phyloP scores from a whole-genome alignment of 306 rosid genomes.

The Sindora glabra region DNA sequence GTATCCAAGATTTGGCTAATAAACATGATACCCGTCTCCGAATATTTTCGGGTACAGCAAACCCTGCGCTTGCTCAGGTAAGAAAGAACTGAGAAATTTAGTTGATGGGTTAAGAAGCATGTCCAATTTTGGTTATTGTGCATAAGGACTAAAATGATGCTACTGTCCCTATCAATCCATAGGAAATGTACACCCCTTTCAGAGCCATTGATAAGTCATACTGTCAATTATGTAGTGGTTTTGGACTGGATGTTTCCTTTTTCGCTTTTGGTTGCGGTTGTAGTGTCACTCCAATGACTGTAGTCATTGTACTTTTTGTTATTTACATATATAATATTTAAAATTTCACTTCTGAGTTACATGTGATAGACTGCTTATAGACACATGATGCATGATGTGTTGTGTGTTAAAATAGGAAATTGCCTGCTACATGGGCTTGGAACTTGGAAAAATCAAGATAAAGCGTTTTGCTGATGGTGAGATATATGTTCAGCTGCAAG shows the following conservation, averaged over 20 bases:
- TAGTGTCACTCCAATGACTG: too few species aligned
- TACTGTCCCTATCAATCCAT: too few species aligned
- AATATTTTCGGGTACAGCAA: constrained; percentile 82
- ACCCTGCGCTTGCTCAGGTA: constrained; percentile 70
- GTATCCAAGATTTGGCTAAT: constrained; percentile 26
- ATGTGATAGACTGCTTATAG: not conserved
- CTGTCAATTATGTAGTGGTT: too few species aligned
- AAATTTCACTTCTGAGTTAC: not conserved
- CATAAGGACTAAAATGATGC: too few species aligned
- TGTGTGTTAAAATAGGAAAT: constrained; percentile 51
- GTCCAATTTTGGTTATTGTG: too few species aligned
- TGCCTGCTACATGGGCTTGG: constrained; percentile 92
- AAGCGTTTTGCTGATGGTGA: constrained; percentile 97
- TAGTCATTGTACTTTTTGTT: too few species aligned
- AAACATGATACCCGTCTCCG: constrained; percentile 59
- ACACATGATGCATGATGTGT: not conserved
- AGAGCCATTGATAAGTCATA: too few species aligned
- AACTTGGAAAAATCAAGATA: constrained; percentile 77
- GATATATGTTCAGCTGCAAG: constrained; percentile 95
- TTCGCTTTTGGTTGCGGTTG: too few species aligned
- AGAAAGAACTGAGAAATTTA: not conserved
- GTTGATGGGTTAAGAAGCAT: too few species aligned
- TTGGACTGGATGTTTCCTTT: too few species aligned
- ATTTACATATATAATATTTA: too few species aligned
- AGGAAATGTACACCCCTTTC: too few species aligned